These are phyloP conservation scores for Bruguiera sexangula DNA, from an alignment of 345 rosid species.

Conservation along the genomic window DNA sequence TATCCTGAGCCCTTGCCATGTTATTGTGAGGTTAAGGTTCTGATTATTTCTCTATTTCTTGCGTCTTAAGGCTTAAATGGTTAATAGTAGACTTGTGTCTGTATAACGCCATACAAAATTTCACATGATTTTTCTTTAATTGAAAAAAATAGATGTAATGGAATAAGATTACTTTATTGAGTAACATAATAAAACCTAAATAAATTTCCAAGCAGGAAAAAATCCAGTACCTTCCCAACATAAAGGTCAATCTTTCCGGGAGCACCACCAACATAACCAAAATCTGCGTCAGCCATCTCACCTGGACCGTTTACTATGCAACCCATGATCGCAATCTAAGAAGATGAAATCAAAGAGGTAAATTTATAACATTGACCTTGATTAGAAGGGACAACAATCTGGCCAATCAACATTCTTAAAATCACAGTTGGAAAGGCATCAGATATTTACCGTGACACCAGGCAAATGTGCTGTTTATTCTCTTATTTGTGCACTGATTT, in stretches of 20 bases:
- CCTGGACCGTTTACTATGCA: slow-evolving; percentile 99
- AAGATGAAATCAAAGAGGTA: neutral
- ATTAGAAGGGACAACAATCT: neutral
- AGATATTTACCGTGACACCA: slow-evolving; percentile 74
- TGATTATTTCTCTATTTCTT: no score
- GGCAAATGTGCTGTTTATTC: slow-evolving; percentile 93
- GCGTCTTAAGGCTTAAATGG: no score
- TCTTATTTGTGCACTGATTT: slow-evolving; percentile 86
- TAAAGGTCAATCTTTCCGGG: slow-evolving; percentile 97
- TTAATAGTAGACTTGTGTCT: no score
- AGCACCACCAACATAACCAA: slow-evolving; percentile 94
- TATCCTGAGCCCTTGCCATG: no score
- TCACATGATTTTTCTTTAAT: neutral
- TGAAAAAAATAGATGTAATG: neutral
- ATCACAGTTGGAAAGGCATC: slow-evolving; percentile 8
- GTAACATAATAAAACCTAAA: neutral
- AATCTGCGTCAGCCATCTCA: slow-evolving; percentile 99
- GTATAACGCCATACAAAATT: neutral
- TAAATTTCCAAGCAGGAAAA: slow-evolving; percentile 11
- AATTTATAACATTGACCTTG: neutral
- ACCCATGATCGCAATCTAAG: slow-evolving; percentile 95
- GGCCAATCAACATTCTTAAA: neutral
- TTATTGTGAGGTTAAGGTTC: no score
- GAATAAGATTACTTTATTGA: neutral
- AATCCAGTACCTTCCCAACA: slow-evolving; percentile 77